Base-by-base conservation (phyloP, 805 yeast genomes). In the Candida vaughaniae region DNA sequence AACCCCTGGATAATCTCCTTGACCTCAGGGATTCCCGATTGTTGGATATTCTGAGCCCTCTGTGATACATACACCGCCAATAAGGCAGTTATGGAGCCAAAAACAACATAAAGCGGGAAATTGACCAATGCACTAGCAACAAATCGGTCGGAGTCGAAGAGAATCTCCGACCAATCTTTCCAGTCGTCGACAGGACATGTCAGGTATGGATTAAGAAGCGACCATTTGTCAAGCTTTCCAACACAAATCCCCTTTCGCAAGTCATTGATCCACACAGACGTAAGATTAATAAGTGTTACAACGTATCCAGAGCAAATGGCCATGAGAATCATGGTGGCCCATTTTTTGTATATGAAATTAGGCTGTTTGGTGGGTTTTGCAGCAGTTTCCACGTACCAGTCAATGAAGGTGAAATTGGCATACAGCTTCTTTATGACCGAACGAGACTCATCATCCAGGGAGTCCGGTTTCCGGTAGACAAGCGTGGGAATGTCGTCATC, bases 21-120 rank as follows among this genome's bases (percentile, higher is more conserved):
- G 32, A 83, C 73, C 49, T 86, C 95, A 0, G 89, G 73, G 19
- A 87, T 82, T 5, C 95, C 95, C 33, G 85, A 61, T 42, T 63
- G 70, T 30, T 56, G 62, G 31, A 63, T 58, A 22, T 51, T 43
- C 2, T 55, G 56, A 18, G 54, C 61, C 27, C 49, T 45, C 9
- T 42, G 42, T 8, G 69, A 51, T 23, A 65, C 50, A 31, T 47
- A 52, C 15, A 66, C 58, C 5, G 70, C 70, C 3, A 47, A 22
- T 8, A 52, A 19, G 5, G 53, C 52, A 36, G 53, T 53, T 0
- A 44, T 16, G 9, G 47, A 25, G 5, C 68, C 67, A 31, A 62
- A 48, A 0, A 55, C 12, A 16, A 60, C 31, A 40, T 64, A 68
- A 10, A 67, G 49, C 3, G 72, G 72, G 39, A 64, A 59, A 42